These are phyloP conservation scores for Ogataea trehalophila DNA, from an alignment of 805 yeast species.

Conservation along the genomic window DNA sequence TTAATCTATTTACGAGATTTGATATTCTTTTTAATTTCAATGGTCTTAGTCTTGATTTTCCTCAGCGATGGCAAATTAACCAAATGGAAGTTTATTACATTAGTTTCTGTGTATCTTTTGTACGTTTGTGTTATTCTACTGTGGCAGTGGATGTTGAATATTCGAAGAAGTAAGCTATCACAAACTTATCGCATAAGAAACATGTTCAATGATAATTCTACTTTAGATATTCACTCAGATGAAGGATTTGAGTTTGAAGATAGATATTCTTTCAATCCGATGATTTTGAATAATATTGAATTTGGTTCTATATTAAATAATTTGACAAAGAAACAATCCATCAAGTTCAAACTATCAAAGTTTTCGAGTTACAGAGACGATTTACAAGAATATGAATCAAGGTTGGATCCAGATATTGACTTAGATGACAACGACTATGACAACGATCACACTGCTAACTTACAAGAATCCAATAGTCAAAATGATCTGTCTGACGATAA, in stretches of 20 bases:
- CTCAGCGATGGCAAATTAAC: slow-evolving; percentile 50
- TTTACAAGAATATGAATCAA: slow-evolving; percentile 19
- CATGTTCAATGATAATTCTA: slow-evolving; percentile 24
- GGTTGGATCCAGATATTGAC: slow-evolving; percentile 9
- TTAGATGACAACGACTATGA: slow-evolving; percentile 10
- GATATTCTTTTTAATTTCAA: slow-evolving; percentile 49
- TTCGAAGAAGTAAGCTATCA: slow-evolving; percentile 9
- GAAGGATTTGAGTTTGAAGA: slow-evolving; percentile 26
- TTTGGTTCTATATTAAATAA: slow-evolving; percentile 24
- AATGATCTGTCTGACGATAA: slow-evolving; percentile 1
- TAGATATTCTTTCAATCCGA: slow-evolving; percentile 27
- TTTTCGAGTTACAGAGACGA: slow-evolving; percentile 12
- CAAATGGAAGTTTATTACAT: slow-evolving; percentile 46
- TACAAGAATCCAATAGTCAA: slow-evolving; percentile 1
- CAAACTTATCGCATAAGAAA: slow-evolving; percentile 24
- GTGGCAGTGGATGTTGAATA: slow-evolving; percentile 35
- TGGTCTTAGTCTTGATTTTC: slow-evolving; percentile 42
- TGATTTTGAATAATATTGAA: slow-evolving; percentile 24
- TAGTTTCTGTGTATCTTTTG: slow-evolving; percentile 50
- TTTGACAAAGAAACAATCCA: slow-evolving; percentile 19
- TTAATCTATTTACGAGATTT: slow-evolving; percentile 58
- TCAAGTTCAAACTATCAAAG: slow-evolving; percentile 11
- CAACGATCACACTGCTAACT: neutral
- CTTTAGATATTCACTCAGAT: slow-evolving; percentile 13
- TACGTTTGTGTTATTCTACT: slow-evolving; percentile 52